phyloP scores from a whole-genome alignment of 805 yeast genomes.

The Pichia sporocuriosa region DNA sequence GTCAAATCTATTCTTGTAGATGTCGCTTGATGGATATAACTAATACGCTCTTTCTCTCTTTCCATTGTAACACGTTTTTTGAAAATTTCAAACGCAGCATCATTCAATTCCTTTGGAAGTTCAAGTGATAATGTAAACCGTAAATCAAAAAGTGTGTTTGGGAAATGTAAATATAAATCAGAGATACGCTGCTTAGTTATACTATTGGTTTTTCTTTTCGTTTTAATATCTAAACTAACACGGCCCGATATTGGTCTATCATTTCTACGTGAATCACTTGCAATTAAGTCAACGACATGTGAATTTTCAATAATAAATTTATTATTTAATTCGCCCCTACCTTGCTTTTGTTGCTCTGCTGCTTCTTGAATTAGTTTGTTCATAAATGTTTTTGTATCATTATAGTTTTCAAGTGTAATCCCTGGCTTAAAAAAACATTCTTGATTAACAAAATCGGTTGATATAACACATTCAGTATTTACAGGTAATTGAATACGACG shows the following conservation, averaged over 20 bases:
- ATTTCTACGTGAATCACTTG: conserved; percentile 54
- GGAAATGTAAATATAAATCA: conserved; percentile 64
- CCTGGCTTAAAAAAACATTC: conserved; percentile 59
- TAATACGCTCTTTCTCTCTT: conserved; percentile 65
- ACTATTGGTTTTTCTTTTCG: conserved; percentile 60
- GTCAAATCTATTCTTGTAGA: conserved; percentile 70
- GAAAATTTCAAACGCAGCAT: conserved; percentile 47
- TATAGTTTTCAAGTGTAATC: conserved; percentile 55
- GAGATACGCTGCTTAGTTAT: conserved; percentile 72
- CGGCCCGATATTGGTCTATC: conserved; percentile 60
- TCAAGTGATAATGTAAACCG: conserved; percentile 73
- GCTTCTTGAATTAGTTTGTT: conserved; percentile 41
- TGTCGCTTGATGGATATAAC: conserved; percentile 69
- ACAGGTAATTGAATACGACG: conserved; percentile 59
- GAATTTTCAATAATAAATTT: conserved; percentile 56
- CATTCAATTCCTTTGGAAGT: conserved; percentile 55
- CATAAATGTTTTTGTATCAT: conserved; percentile 47
- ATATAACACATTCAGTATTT: conserved; percentile 56
- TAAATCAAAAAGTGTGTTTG: conserved; percentile 71
- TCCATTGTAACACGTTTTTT: conserved; percentile 42
- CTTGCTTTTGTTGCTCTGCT: conserved; percentile 13
- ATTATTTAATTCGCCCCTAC: conserved; percentile 19
- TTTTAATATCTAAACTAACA: conserved; percentile 59
- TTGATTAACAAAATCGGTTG: conserved; percentile 42
- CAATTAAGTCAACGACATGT: conserved; percentile 56